Base-by-base conservation (phyloP, 805 yeast genomes). In the Groenewaldozyma salmanticensis region DNA sequence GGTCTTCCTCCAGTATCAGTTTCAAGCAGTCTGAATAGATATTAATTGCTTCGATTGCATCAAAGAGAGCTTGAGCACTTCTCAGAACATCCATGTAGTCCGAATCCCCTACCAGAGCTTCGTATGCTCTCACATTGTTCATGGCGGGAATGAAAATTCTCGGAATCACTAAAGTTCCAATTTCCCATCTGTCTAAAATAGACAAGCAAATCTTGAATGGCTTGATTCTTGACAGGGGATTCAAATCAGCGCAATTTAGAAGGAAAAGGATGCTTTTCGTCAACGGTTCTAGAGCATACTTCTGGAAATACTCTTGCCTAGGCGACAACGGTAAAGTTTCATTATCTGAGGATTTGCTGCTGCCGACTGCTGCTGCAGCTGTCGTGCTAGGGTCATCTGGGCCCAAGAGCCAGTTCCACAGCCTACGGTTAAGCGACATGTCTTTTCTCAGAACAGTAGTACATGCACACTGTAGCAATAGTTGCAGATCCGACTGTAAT, bases 401-500 rank as follows among this genome's bases (percentile, higher is more conserved):
- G 0, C 97, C 96, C 21, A 90, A 60, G 5, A 92, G 64, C 94
- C 96, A 92, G 44, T 72, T 79, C 96, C 97, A 88, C 17, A 92
- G 68, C 52, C 99, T 72, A 60, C 98, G 71, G 59, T 92, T 92
- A 44, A 92, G 69, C 5, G 96, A 86, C 96, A 92, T 86, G 59
- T 92, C 99, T 51, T 79, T 79, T 35, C 81, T 75, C 34, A 86
- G 64, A 2, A 92, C 80, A 0, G 88, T 77, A 7, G 69, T 61
- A 20, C 86, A 72, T 31, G 87, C 79, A 6, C 77, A 67, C 60
- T 79, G 65, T 15, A 86, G 57, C 31, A 87, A 61, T 22, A 71
- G 51, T 45, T 74, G 71, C 37, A 73, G 70, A 52, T 86, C 95
- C 4, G 67, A 62, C 0, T 60, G 51, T 1, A 75, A 60, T 1